Evolutionary conservation across 1,284 basidiomycete genomes (phyloP).

Genomic region (Anthracocystis setariae): DNA sequence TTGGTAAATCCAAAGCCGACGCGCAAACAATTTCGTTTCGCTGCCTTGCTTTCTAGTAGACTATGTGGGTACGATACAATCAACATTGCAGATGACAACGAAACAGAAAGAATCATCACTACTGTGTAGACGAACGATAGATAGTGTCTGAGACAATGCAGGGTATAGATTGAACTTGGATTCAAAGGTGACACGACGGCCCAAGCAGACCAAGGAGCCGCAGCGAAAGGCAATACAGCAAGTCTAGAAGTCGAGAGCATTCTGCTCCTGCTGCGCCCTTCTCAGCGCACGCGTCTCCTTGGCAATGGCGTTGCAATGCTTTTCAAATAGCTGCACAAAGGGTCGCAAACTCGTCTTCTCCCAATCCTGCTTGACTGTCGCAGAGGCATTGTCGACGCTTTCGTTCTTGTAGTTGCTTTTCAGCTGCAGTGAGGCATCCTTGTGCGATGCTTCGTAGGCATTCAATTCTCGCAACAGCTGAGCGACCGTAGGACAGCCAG

Average conservation of each 20-base stretch:
- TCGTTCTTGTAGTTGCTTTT: slow-evolving; percentile 46
- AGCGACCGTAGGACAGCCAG: slow-evolving; percentile 81
- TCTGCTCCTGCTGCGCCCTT: slow-evolving; percentile 40
- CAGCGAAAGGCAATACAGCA: too few species aligned
- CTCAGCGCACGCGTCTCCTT: slow-evolving; percentile 34
- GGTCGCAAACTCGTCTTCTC: slow-evolving; percentile 76
- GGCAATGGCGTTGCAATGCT: slow-evolving; percentile 71
- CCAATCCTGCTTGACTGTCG: slow-evolving; percentile 69
- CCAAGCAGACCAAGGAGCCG: too few species aligned
- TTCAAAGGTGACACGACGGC: too few species aligned
- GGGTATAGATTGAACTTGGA: too few species aligned
- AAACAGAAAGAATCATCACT: too few species aligned
- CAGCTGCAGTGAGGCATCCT: slow-evolving; percentile 46
- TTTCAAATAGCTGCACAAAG: slow-evolving; percentile 89
- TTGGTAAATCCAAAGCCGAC: too few species aligned
- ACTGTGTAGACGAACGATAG: too few species aligned
- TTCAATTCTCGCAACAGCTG: slow-evolving; percentile 83
- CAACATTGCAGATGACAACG: too few species aligned
- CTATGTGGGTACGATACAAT: too few species aligned
- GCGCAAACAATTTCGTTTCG: too few species aligned
- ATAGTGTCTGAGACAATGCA: too few species aligned
- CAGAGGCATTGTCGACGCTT: slow-evolving; percentile 35
- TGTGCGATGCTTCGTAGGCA: slow-evolving; percentile 70
- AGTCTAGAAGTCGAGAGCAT: slow-evolving; percentile 40
- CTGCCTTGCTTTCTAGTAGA: too few species aligned